Base-by-base conservation (phyloP, 2,329 filamentous ascomycete genomes). In the Zopfia rhizophila region DNA sequence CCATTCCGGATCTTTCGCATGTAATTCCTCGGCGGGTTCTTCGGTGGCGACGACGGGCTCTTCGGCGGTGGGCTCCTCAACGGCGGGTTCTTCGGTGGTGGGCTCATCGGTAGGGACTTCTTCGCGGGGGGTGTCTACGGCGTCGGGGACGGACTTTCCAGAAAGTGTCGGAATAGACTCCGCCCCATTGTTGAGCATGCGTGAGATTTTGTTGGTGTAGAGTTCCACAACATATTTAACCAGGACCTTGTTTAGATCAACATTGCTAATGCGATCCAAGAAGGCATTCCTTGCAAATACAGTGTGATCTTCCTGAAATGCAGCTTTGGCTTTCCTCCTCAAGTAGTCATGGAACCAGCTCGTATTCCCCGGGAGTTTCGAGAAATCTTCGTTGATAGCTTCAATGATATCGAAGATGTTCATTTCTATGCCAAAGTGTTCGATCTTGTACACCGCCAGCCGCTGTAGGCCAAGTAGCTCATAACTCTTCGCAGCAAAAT, bases 281-380 rank as follows among this genome's bases (percentile, higher is more conserved):
- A 56, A 38, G 25, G 28, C 39, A 23, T 46, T 16, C 16, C 18
- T 36, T 28, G 23, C 39, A 36, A 59, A 55, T 19, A 32, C 17
- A 2, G 36, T 51, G 33, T 47, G 30, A 29, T 55, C 47, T 36
- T 48, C 28, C 27, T 56, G 25, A 30, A 56, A 55, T 13, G 53
- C 42, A 17, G 21, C 24, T 40, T 45, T 44, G 18, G 29, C 23
- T 31, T 53, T 54, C 19, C 25, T 18, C 1, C 49, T 23, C 23
- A 59, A 29, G 43, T 55, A 57, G n/a, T 38, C 33, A 12, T 50
- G 23, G 38, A 57, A 46, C 51, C 51, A 55, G 19, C 10, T 19
- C 21, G 23, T 27, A 18, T 53, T 29, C n/a, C 25, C 35, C 12
- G 19, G 17, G 11, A 51, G 22, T 19, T 52, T 48, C 21, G 45